Base-by-base conservation (phyloP, 2,329 filamentous ascomycete genomes). In the Epichloe aotearoae region DNA sequence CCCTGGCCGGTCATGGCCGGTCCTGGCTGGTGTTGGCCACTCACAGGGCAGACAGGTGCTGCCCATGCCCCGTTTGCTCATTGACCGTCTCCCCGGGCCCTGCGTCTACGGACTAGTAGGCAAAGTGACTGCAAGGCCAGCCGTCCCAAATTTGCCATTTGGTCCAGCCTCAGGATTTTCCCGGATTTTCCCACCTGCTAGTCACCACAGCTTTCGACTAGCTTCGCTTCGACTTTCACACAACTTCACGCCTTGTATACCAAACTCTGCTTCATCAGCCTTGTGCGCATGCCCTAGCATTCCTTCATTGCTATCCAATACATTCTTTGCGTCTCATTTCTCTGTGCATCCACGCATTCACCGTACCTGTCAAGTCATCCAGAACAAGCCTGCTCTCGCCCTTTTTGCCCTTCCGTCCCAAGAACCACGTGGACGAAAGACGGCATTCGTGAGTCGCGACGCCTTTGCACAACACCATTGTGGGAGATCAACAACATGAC, bases 401-500 rank as follows among this genome's bases (percentile, higher is more conserved):
- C 33, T 34, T 34, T 43, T 34, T 40, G 44, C 34, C 44, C 39
- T 49, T 53, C 15, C 45, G 45, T 49, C 40, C 45, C 42, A 36
- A 42, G 17, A 23, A 39, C 42, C 20, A 43, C 41, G 20, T 42
- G 38, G 49, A 53, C 52, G 52, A 53, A 43, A 43, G 42, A 49
- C 42, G 23, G 12, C 46, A 38, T 33, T 51, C 26, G 30, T 37
- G 39, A 42, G 26, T 20, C 44, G 46, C 49, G 46, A 53, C 37
- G 26, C 38, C 34, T 38, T 23, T 33, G 17, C 48, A 46, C 36
- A 45, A 47, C 48, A 49, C 39, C 39, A 40, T 42, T 34, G 30
- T 38, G 40, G 17, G 36, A 34, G 19, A 26, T n/a, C 26, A 52
- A 53, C 46, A 68, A 56, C 53, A 76, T 88, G 84, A 79, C 84